Conservation (phyloP, 495 filamentous ascomycete species). For the Hypoxylon subgilvum region DNA sequence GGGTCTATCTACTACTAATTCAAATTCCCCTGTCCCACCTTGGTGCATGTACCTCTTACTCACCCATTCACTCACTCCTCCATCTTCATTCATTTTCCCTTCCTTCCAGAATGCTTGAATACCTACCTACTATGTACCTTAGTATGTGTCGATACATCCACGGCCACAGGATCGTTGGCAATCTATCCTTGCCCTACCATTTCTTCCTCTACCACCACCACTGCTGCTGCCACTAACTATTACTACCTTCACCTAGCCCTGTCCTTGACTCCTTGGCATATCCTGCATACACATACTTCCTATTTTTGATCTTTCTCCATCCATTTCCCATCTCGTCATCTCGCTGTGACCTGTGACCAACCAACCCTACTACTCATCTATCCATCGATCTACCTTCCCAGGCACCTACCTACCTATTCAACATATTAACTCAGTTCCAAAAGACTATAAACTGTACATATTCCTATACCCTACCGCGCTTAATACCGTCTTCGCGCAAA, state of each 20-base stretch:
- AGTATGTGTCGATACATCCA: slow-evolving; percentile 21
- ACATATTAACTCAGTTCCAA: neutral
- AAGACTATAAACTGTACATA: neutral
- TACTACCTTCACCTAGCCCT: slow-evolving; percentile 7
- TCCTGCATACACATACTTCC: slow-evolving; percentile 15
- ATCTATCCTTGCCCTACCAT: neutral
- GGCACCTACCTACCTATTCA: neutral
- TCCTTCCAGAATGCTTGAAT: neutral
- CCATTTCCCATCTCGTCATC: slow-evolving; percentile 13
- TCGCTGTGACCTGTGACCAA: slow-evolving; percentile 21
- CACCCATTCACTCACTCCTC: neutral
- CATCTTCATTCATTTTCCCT: slow-evolving; percentile 1
- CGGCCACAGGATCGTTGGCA: neutral
- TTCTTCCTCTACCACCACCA: too few relatives aligned
- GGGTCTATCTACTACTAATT: too few relatives aligned
- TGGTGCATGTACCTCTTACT: neutral
- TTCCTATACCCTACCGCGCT: too few relatives aligned
- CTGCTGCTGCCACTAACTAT: too few relatives aligned
- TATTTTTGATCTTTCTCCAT: slow-evolving; percentile 16
- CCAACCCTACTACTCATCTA: neutral
- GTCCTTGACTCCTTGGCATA: neutral
- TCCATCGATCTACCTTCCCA: neutral
- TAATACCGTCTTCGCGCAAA: too few relatives aligned
- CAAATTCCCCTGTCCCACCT: too few relatives aligned
- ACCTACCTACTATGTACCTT: neutral